A percentile compares a stretch with the other conserved stretches of the same genome.
phyloP scores from a whole-genome alignment of 192 early-diverging fungal species.

The Entomortierella beljakovae region DNA sequence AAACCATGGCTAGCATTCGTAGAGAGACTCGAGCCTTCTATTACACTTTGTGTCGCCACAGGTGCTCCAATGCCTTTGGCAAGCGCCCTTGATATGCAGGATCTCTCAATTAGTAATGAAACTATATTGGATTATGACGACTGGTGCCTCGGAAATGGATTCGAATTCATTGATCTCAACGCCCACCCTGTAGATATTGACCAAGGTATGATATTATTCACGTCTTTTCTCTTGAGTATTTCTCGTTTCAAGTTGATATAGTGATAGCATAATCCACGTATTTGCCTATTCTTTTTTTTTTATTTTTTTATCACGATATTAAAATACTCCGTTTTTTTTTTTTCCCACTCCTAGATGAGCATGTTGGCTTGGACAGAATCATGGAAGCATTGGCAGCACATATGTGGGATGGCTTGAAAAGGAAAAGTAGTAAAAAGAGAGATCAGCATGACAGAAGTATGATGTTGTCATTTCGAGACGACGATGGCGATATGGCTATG shows the following conservation, averaged over 20 bases:
- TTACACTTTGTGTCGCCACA: conserved; percentile 66
- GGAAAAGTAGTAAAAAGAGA: conserved; percentile 51
- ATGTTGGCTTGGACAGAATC: conserved; percentile 65
- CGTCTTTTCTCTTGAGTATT: too few relatives aligned
- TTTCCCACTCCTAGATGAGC: conserved; percentile 38
- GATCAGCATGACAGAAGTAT: conserved; percentile 47
- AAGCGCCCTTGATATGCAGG: conserved; percentile 7
- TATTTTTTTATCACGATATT: background rate
- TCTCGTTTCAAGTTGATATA: too few relatives aligned
- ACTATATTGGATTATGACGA: conserved; percentile 57
- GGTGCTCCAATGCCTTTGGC: conserved; percentile 8
- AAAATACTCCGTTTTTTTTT: background rate
- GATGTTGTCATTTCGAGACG: conserved; percentile 51
- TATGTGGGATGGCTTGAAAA: conserved; percentile 73
- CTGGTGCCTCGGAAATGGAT: conserved; percentile 71
- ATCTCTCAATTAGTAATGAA: conserved; percentile 2
- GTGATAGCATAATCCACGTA: too few relatives aligned
- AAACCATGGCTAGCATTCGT: conserved; percentile 67
- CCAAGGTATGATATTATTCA: conserved; percentile 12
- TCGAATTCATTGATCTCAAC: conserved; percentile 74
- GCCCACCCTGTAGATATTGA: conserved; percentile 12
- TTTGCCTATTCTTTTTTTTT: too few relatives aligned
- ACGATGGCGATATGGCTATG: conserved; percentile 36
- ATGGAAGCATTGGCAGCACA: conserved; percentile 72
- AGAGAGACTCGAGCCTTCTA: conserved; percentile 60